Evolutionary conservation across 2,329 filamentous ascomycete genomes (phyloP), one percentile per base, ranked within the genome.

Genomic region (Penicillium sp.): DNA sequence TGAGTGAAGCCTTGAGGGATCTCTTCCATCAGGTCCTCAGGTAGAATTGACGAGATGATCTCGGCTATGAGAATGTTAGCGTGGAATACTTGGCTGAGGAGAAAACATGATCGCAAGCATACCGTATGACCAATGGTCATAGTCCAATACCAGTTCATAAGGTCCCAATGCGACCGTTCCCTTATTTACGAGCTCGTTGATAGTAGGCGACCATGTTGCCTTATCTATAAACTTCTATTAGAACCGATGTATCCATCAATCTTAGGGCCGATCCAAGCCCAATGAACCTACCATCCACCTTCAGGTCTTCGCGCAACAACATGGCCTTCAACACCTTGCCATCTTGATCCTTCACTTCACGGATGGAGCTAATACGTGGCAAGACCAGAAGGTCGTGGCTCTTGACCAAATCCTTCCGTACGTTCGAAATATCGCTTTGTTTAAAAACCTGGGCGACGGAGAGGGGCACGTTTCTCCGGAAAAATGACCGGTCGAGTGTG

Each of bases 91-190:
- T n/a, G 28, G 8, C 15, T 6, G 7, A 10, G 24, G 8, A 41
- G 46, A 42, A 28, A 22, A n/a, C 9, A 34, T 19, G 43, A 10
- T 33, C 26, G 22, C 17, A 24, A 41, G 66, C 77, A 58, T 77
- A 87, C 85, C 75, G 66, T 94, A 91, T 44, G 76, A 84, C 88
- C 89, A 97, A 69, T 90, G 84, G 60, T 85, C 79, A 70, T 98
- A 98, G 58, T 84, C 81, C 51, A 97, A 76, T 32, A 79, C 72
- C 50, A 97, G 70, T 53, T 86, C 77, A 68, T 85, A 96, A 1
- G 88, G 85, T 1, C 89, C 73, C 31, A 97, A 69, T 17, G 77
- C 78, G 28, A 96, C 70, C 38, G 87, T 81, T 26, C 85, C 79
- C 45, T 76, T 74, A 56, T 84, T 75, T 4, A 89, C 79, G 31